Evolutionary conservation across 345 rosid species (phyloP).

Genomic region (Dovyalis caffra): DNA sequence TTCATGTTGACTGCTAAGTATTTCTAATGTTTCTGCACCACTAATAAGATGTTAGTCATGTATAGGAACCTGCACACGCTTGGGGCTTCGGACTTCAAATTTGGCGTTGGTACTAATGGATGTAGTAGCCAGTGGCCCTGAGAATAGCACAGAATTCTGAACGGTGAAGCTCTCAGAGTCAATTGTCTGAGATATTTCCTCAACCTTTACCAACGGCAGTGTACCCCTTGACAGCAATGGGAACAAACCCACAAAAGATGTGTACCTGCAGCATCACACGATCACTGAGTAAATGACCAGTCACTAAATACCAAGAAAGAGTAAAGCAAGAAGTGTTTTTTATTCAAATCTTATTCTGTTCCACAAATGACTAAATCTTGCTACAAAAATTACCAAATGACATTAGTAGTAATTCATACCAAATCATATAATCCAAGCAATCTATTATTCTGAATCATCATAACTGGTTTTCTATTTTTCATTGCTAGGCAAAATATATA

Average conservation of each 20-base stretch:
- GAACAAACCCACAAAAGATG: slow-evolving; percentile 72
- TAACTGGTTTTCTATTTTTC: no score
- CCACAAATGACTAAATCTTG: neutral
- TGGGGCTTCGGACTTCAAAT: slow-evolving; percentile 84
- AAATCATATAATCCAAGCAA: no score
- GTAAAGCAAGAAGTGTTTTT: neutral
- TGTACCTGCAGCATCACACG: slow-evolving; percentile 51
- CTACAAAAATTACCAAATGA: neutral
- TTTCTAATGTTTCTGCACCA: neutral
- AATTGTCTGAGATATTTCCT: slow-evolving; percentile 89
- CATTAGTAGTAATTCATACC: neutral
- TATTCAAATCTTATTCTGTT: neutral
- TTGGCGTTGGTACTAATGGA: slow-evolving; percentile 85
- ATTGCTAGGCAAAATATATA: no score
- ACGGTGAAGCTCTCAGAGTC: slow-evolving; percentile 80
- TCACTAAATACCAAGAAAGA: neutral
- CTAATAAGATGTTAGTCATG: neutral
- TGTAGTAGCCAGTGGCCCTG: slow-evolving; percentile 77
- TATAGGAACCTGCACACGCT: slow-evolving; percentile 71
- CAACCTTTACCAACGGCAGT: slow-evolving; percentile 64
- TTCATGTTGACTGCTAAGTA: no score
- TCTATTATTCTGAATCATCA: no score
- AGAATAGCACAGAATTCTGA: slow-evolving; percentile 68
- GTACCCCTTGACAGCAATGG: slow-evolving; percentile 72
- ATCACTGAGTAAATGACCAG: neutral